Evolutionary conservation across 2,329 filamentous ascomycete genomes (phyloP).

Genomic region (Pleurostoma richardsiae): DNA sequence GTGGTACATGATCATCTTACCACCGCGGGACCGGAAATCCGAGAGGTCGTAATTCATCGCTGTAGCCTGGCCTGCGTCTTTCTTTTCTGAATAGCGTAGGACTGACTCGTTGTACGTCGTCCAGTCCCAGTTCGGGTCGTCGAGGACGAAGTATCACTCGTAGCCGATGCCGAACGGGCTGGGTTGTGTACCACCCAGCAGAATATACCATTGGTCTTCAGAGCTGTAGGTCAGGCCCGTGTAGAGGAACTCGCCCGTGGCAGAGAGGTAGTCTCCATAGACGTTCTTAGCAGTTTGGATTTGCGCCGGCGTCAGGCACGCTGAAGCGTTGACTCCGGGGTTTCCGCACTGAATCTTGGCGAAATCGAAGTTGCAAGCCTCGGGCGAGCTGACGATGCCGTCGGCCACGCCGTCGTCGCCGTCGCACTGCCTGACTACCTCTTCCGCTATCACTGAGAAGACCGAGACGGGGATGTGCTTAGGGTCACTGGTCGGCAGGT

Average conservation of each 20-base stretch:
- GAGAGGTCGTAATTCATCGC: conserved; percentile 20
- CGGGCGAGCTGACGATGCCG: conserved; percentile 23
- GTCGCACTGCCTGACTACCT: conserved; percentile 35
- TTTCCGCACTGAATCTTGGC: conserved; percentile 23
- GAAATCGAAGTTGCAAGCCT: conserved; percentile 12
- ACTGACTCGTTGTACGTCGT: conserved; percentile 18
- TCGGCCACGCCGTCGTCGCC: conserved; percentile 33
- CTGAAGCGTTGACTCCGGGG: neutral
- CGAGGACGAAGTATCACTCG: conserved; percentile 18
- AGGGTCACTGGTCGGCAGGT: conserved; percentile 32
- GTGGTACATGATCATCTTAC: conserved; percentile 36
- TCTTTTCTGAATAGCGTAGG: conserved; percentile 14
- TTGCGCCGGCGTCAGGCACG: conserved; percentile 21
- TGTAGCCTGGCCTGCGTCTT: conserved; percentile 21
- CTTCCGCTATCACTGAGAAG: conserved; percentile 30
- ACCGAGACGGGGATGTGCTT: conserved; percentile 34
- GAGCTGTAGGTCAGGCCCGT: conserved; percentile 36
- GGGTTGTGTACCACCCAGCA: conserved; percentile 12
- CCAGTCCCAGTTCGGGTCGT: conserved; percentile 22
- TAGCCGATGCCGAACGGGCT: conserved; percentile 18
- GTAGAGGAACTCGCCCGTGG: conserved; percentile 15
- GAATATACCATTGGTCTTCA: conserved; percentile 23
- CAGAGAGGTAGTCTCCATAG: conserved; percentile 19
- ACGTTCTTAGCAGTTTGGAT: conserved; percentile 22
- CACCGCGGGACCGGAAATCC: conserved; percentile 23